Evolutionary conservation across 2,329 filamentous ascomycete species (phyloP), one percentile per base, ranked within the genome.

Genomic region (Triangularia setosa): DNA sequence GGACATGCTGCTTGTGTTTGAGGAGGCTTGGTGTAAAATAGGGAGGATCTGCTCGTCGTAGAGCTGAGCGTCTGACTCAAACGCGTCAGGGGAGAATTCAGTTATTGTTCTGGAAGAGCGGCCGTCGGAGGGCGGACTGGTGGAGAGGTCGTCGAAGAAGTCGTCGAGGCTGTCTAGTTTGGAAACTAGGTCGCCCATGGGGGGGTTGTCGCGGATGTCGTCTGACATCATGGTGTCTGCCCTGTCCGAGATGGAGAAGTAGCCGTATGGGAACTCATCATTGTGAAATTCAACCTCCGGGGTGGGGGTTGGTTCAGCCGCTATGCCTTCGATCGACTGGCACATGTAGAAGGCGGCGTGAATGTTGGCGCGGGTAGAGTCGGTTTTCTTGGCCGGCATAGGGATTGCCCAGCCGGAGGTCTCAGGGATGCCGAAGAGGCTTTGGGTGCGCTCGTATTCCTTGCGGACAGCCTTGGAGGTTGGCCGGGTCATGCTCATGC

Each of bases 281-380:
- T 88, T 85, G 70, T 96, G 91, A 77, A 99, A 98, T 72, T 96
- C 93, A 27, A 99, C 88, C 55, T 97, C 93, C 1, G 92, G 90
- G 0, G 92, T 95, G 3, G 88, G 85, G 0, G 86, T 84, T 4
- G 87, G 81, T 62, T 90, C 86, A 7, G 83, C 79, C 30, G 80
- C 73, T 11, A 80, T 79, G 16, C 85, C 85, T 68, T 88, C 83
- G 3, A 85, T 82, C 67, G 86, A 90, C 61, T 92, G 90, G 73
- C 93, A 97, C 68, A 93, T 96, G 77, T 97, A 97, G 77, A 97
- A 98, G 0, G 95, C 93, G 0, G 93, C 92, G 75, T 98, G 94
- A 2, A 99, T 95, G 71, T 99, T 99, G 64, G 89, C 86, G 64
- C 95, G 86, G 3, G 95, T 98, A 33, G 88, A 86, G 61, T 90